Base-by-base conservation (phyloP, 2,329 filamentous ascomycete genomes). In the Hymenoscyphus fructigenus region DNA sequence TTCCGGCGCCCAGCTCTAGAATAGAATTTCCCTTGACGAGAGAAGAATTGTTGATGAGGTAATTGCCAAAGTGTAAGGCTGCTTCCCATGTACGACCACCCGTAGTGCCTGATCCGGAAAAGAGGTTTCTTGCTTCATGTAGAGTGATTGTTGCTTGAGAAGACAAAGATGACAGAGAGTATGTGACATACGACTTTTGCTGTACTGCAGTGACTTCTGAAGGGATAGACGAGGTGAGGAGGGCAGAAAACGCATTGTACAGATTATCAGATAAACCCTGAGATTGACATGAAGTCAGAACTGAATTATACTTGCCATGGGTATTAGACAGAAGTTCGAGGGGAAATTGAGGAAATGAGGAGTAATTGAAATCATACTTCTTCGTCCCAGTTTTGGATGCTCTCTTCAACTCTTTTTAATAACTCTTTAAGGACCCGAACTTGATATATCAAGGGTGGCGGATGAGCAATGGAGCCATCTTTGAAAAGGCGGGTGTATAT, bases 181-280 rank as follows among this genome's bases (percentile, higher is more conserved):
- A 96, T 44, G 89, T 92, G 65, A 96, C 90, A 74, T 89, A 89
- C 36, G 86, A 86, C 75, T 90, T 90, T 70, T 84, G 84, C 77
- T 93, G 91, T 28, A 86, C 90, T 63, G 88, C 85, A 47, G 83
- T 79, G 29, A 83, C 76, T 73, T 92, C 88, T 23, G 87, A 83
- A n/a, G 85, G 87, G 17, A 90, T 78, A 17, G 87, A 85, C 34
- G 83, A 81, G 23, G 83, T 81, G 64, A 96, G 82, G 28, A 95
- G 82, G 66, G 81, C 77, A 62, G 88, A 86, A 70, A 96, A 83
- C 44, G 82, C 80, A 63, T 82, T 81, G 84, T 94, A 91, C 72
- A 97, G 84, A 76, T 89, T 83, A 77, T 96, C 91, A 67, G 90
- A 92, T 57, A 97, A 88, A 76, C 90, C 92, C 93, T 97, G 78